These are phyloP conservation scores for Barnettozyma wickerhamii DNA, from an alignment of 805 yeast species.

Conservation along the genomic window DNA sequence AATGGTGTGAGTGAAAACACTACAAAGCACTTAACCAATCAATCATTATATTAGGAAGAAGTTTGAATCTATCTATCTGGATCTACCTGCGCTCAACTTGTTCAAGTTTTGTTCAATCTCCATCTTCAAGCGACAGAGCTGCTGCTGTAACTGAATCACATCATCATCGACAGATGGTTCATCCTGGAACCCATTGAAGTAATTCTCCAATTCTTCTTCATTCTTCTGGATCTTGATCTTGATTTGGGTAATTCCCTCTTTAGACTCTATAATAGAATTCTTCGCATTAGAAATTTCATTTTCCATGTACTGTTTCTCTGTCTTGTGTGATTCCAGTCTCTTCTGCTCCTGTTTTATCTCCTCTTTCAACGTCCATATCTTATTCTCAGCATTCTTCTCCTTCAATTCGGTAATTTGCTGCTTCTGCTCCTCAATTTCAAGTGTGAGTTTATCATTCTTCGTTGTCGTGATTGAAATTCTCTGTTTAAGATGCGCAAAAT, in stretches of 20 bases:
- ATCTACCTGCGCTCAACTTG: constrained; percentile 17
- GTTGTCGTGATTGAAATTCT: constrained; percentile 28
- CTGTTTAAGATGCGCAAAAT: constrained; percentile 37
- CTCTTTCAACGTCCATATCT: constrained; percentile 40
- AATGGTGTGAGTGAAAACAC: constrained; percentile 41
- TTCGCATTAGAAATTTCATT: constrained; percentile 53
- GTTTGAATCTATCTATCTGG: constrained; percentile 5
- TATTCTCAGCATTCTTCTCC: constrained; percentile 28
- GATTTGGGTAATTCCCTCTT: constrained; percentile 25
- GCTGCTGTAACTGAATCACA: constrained; percentile 11
- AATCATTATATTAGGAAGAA: no score
- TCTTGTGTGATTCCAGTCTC: constrained; percentile 41
- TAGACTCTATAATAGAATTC: constrained; percentile 43
- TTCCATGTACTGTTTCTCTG: constrained; percentile 62
- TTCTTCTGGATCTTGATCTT: constrained; percentile 10
- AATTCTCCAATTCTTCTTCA: constrained; percentile 12
- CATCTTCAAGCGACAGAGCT: constrained; percentile 9
- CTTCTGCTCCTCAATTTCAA: constrained; percentile 23
- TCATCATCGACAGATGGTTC: constrained; percentile 14
- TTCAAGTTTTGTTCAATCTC: constrained; percentile 20
- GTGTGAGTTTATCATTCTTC: constrained; percentile 27
- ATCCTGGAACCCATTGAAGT: constrained; percentile 18
- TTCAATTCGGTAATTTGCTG: constrained; percentile 26
- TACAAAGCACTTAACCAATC: no score
- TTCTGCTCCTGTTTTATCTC: constrained; percentile 40